Percentiles rank a stretch among this genome's conserved stretches.
These are phyloP conservation scores for Solanum chiquidenum DNA, from an alignment of 257 asterid genomes.

Conservation along the genomic window DNA sequence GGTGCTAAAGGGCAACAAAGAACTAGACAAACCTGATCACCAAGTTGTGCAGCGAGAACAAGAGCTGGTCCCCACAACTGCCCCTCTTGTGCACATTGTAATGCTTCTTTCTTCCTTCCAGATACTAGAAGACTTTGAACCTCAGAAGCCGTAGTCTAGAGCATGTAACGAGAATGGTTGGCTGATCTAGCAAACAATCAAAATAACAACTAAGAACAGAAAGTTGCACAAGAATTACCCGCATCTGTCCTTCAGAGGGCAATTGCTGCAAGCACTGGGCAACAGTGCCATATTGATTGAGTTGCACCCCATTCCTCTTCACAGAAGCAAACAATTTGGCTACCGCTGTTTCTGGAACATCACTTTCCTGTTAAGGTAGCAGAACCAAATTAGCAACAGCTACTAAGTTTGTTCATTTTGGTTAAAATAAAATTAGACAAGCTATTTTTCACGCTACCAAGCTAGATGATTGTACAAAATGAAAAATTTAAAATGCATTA, in stretches of 20 bases:
- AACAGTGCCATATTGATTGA: slow-evolving; percentile 48
- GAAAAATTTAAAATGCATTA: background rate
- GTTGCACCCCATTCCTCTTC: slow-evolving; percentile 39
- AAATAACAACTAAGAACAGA: background rate
- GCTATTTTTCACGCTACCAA: background rate
- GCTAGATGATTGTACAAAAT: background rate
- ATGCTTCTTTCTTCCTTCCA: slow-evolving; percentile 91
- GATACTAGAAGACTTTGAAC: slow-evolving; percentile 87
- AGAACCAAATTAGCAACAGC: background rate
- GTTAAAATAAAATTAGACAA: background rate
- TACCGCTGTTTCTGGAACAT: slow-evolving; percentile 75
- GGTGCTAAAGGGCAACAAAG: background rate
- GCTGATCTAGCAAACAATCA: background rate
- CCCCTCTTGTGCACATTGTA: slow-evolving; percentile 90
- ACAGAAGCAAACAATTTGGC: slow-evolving; percentile 78
- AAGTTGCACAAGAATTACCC: slow-evolving; percentile 27
- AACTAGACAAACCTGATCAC: slow-evolving; percentile 50
- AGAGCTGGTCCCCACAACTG: slow-evolving; percentile 99
- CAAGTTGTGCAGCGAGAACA: slow-evolving; percentile 95
- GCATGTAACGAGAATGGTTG: background rate
- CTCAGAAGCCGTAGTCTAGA: slow-evolving; percentile 72
- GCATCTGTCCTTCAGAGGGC: slow-evolving; percentile 85
- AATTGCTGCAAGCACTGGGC: slow-evolving; percentile 71
- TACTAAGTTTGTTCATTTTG: background rate
- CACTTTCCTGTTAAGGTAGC: slow-evolving; percentile 50